A percentile compares a stretch with the other conserved stretches of the same genome.
phyloP scores from a whole-genome alignment of 2,329 filamentous ascomycete species.

The Phialophora expanda region DNA sequence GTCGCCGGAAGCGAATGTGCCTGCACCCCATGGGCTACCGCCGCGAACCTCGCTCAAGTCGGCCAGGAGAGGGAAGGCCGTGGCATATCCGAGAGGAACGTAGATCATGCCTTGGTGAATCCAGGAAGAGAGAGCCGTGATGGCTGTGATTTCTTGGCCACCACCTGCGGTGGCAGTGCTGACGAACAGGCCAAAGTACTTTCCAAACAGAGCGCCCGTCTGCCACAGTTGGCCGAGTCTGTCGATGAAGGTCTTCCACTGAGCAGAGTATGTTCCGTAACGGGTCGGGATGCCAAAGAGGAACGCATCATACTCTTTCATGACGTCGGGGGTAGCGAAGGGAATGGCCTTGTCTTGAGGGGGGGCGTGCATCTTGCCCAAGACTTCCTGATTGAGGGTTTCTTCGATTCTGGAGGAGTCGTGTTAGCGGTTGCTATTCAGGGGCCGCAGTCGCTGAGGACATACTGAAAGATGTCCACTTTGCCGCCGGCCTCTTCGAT shows the following conservation, averaged over 20 bases:
- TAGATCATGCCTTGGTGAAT: conserved; percentile 94
- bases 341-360: conserved; percentile 69
- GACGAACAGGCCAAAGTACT: conserved; percentile 90
- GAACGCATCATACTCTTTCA: conserved; percentile 83
- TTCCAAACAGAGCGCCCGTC: conserved; percentile 77
- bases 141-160: conserved; percentile 87
- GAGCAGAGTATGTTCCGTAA: conserved; percentile 95
- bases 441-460: background rate
- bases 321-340: conserved; percentile 63
- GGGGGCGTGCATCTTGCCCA: conserved; percentile 89
- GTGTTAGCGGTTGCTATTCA: background rate
- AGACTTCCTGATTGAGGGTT: conserved; percentile 82
- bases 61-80: conserved; percentile 70
- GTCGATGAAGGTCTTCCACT: conserved; percentile 91
- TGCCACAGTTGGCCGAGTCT: conserved; percentile 84
- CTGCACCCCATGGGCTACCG: conserved; percentile 89
- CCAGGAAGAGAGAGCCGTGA: conserved; percentile 82
- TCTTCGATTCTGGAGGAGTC: conserved; percentile 69
- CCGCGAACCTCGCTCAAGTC: conserved; percentile 82
- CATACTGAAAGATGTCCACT: conserved; percentile 81
- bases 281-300: conserved; percentile 94
- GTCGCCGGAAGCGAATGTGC: conserved; percentile 79
- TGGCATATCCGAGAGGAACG: conserved; percentile 93
- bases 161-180: conserved; percentile 83
- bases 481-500: conserved; percentile 84